These are phyloP conservation scores for Lipomyces sp. DNA, from an alignment of 805 yeast genomes.

Conservation along the genomic window DNA sequence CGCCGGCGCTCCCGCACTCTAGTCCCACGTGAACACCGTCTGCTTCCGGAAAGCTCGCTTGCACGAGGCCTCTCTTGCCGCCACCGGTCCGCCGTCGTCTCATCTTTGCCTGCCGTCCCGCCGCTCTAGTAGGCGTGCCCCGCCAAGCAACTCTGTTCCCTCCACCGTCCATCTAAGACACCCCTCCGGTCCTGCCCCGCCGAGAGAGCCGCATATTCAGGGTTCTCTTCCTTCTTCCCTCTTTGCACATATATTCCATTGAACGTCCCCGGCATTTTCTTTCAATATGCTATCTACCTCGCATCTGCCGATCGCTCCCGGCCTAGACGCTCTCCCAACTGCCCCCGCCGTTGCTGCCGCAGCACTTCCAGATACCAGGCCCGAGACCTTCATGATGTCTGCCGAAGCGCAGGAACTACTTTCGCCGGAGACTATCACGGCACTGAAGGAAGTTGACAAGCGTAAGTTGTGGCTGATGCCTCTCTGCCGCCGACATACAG, in stretches of 20 bases:
- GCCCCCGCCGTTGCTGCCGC: conserved; percentile 13
- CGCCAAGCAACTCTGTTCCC: not conserved
- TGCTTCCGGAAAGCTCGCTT: too few species aligned
- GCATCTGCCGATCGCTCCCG: not conserved
- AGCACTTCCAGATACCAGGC: conserved; percentile 22
- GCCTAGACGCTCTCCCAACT: not conserved
- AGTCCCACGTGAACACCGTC: too few species aligned
- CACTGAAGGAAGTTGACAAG: conserved; percentile 26
- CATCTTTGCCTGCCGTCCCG: not conserved
- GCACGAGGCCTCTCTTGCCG: too few species aligned
- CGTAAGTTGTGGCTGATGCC: conserved; percentile 4
- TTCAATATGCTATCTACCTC: too few species aligned
- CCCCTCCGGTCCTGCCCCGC: too few species aligned
- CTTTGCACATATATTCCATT: not conserved
- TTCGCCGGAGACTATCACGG: conserved; percentile 21
- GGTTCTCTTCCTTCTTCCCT: not conserved
- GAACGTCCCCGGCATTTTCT: too few species aligned
- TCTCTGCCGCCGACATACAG: not conserved
- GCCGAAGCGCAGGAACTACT: conserved; percentile 29
- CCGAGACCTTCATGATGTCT: conserved; percentile 30
- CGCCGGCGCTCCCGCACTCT: not conserved
- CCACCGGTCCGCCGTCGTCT: conserved; percentile 1
- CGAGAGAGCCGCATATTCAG: not conserved
- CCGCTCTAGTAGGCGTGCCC: not conserved
- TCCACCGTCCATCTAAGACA: too few species aligned